phyloP scores from a whole-genome alignment of 257 asterid genomes.

The Solanum paucissectum region DNA sequence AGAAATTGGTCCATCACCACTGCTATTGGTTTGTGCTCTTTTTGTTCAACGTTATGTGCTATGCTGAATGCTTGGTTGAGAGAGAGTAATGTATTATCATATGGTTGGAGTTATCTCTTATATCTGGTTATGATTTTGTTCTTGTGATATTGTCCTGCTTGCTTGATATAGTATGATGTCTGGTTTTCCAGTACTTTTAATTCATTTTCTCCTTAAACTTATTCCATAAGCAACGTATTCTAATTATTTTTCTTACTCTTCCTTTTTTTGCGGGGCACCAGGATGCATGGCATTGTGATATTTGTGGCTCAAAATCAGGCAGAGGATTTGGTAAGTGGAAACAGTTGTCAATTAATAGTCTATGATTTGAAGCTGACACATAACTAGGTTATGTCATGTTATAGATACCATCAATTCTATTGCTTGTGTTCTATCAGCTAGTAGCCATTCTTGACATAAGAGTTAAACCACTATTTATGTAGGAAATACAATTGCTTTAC shows the following conservation, averaged over 20 bases:
- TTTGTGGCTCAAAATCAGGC: slow-evolving; percentile 95
- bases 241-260: not conserved
- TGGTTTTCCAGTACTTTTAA: not conserved
- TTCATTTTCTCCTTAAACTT: not conserved
- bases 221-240: slow-evolving; percentile 4
- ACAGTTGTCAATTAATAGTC: not conserved
- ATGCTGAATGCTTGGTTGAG: not conserved
- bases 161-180: not conserved
- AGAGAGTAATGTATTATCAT: not conserved
- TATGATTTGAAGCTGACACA: not conserved
- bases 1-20: not conserved
- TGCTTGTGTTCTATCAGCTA: not conserved
- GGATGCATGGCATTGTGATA: slow-evolving; percentile 98
- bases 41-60: not conserved
- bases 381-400: not conserved
- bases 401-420: not conserved
- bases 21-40: not conserved
- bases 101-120: not conserved
- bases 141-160: not conserved
- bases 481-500: not conserved
- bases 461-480: not conserved
- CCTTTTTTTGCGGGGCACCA: slow-evolving; percentile 8
- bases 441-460: not conserved
- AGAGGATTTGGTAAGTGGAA: slow-evolving; percentile 87
- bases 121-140: not conserved